Percentiles rank a stretch among this genome's conserved stretches.
Conservation (phyloP, 768 basidiomycete genomes). For the Dioszegia aurantiaca region DNA sequence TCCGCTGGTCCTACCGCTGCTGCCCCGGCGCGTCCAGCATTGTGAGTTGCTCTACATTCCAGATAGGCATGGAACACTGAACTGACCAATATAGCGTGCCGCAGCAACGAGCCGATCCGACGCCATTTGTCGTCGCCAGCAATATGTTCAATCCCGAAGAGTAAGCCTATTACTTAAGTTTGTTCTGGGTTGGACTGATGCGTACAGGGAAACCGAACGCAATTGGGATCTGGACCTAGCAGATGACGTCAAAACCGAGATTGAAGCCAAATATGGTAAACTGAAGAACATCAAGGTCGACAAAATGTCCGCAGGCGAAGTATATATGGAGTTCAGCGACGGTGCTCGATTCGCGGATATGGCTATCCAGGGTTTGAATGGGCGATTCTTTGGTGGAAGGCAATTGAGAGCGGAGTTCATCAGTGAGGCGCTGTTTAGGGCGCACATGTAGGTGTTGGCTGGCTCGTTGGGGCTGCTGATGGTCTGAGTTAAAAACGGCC, state of each 20-base stretch:
- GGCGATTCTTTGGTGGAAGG: conserved; percentile 94
- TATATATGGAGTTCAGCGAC: conserved; percentile 85
- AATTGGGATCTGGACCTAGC: conserved; percentile 97
- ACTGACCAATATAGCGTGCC: conserved; percentile 55
- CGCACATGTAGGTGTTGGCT: conserved; percentile 31
- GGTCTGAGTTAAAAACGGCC: too few species aligned
- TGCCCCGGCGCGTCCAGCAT: conserved; percentile 7
- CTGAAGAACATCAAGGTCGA: conserved; percentile 88
- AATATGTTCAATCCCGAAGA: conserved; percentile 99
- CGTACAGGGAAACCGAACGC: conserved; percentile 77
- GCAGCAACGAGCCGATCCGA: conserved; percentile 73
- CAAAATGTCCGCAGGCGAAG: conserved; percentile 93
- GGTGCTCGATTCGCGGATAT: conserved; percentile 71
- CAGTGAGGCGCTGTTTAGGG: conserved; percentile 72
- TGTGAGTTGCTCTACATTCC: conserved; percentile 17
- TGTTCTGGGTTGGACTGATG: conserved; percentile 12
- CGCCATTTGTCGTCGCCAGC: conserved; percentile 72
- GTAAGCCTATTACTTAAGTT: conserved; percentile 57
- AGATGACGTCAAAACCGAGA: conserved; percentile 93
- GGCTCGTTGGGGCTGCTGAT: too few species aligned
- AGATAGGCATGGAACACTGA: not conserved
- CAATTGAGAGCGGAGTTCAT: conserved; percentile 84
- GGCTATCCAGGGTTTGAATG: conserved; percentile 84
- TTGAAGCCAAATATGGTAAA: conserved; percentile 81
- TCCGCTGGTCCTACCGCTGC: conserved; percentile 8